phyloP scores from a whole-genome alignment of 768 basidiomycete species.

The Clathrus columnatus region DNA sequence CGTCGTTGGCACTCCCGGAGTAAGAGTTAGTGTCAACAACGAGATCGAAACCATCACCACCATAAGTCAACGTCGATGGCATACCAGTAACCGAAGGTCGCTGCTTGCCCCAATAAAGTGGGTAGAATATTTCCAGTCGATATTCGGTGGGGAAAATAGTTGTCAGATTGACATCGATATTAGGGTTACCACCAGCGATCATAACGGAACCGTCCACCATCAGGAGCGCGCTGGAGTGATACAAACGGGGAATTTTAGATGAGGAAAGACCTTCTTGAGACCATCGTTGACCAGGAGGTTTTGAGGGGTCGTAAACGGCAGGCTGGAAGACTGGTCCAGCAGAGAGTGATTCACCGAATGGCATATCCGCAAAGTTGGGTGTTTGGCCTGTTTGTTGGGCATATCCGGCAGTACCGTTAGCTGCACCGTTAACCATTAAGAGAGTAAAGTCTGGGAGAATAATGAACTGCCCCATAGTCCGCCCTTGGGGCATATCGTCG shows the following conservation, averaged over 20 bases:
- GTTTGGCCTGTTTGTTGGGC: slow-evolving; percentile 44
- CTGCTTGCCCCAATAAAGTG: slow-evolving; percentile 67
- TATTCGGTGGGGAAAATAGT: slow-evolving; percentile 69
- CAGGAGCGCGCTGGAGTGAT: slow-evolving; percentile 88
- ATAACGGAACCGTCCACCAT: slow-evolving; percentile 81
- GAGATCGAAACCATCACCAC: slow-evolving; percentile 73
- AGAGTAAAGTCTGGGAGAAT: slow-evolving; percentile 69
- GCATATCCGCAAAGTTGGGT: slow-evolving; percentile 41
- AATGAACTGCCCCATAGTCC: slow-evolving; percentile 92
- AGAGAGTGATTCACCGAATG: slow-evolving; percentile 64
- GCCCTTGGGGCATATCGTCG: slow-evolving; percentile 62
- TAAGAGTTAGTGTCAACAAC: slow-evolving; percentile 59
- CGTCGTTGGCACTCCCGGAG: slow-evolving; percentile 55
- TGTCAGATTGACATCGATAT: slow-evolving; percentile 66
- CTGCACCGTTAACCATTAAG: slow-evolving; percentile 75
- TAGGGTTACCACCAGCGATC: slow-evolving; percentile 90
- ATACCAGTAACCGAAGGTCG: slow-evolving; percentile 66
- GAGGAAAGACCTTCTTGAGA: slow-evolving; percentile 53
- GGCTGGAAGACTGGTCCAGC: slow-evolving; percentile 71
- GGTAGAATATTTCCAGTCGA: slow-evolving; percentile 83
- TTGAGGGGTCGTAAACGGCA: slow-evolving; percentile 76
- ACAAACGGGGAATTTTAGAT: slow-evolving; percentile 68
- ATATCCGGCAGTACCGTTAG: slow-evolving; percentile 87
- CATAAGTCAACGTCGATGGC: slow-evolving; percentile 73
- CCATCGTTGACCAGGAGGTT: slow-evolving; percentile 65